Conservation (phyloP, 2,329 filamentous ascomycete genomes). For the Fusarium papillatum region DNA sequence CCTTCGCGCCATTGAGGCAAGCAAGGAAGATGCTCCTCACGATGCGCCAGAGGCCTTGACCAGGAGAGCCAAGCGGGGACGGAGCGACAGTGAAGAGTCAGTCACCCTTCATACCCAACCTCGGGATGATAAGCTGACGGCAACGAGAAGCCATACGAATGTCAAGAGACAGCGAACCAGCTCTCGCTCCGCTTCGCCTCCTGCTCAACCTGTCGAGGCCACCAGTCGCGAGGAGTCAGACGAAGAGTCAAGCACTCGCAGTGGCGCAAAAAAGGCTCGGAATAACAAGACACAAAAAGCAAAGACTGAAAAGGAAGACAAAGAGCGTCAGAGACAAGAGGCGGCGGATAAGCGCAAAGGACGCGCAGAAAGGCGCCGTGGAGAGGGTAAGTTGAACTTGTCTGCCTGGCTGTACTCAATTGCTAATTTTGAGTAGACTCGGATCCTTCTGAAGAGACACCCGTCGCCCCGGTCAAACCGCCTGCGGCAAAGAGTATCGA, state of each 20-base stretch:
- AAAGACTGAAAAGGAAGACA: slow-evolving; percentile 78
- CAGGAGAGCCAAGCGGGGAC: slow-evolving; percentile 83
- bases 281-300: slow-evolving; percentile 72
- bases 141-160: slow-evolving; percentile 74
- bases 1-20: slow-evolving; percentile 92
- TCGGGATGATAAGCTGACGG: slow-evolving; percentile 39
- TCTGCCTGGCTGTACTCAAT: background rate
- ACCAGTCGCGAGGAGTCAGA: slow-evolving; percentile 76
- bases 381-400: slow-evolving; percentile 73
- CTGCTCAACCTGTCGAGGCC: slow-evolving; percentile 60
- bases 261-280: slow-evolving; percentile 72
- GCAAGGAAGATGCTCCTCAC: slow-evolving; percentile 81
- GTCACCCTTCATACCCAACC: slow-evolving; percentile 53
- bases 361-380: slow-evolving; percentile 83
- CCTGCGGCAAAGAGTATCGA: slow-evolving; percentile 47
- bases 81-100: slow-evolving; percentile 96
- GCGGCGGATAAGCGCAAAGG: slow-evolving; percentile 85
- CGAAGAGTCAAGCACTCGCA: slow-evolving; percentile 70
- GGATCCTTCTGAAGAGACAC: slow-evolving; percentile 78
- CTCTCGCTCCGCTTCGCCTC: slow-evolving; percentile 78
- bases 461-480: slow-evolving; percentile 57
- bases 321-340: slow-evolving; percentile 80
- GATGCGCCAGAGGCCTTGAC: slow-evolving; percentile 64
- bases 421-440: slow-evolving; percentile 66
- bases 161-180: slow-evolving; percentile 87